Conservation (phyloP, 2,329 filamentous ascomycete genomes). For the Exophiala dermatitidis region DNA sequence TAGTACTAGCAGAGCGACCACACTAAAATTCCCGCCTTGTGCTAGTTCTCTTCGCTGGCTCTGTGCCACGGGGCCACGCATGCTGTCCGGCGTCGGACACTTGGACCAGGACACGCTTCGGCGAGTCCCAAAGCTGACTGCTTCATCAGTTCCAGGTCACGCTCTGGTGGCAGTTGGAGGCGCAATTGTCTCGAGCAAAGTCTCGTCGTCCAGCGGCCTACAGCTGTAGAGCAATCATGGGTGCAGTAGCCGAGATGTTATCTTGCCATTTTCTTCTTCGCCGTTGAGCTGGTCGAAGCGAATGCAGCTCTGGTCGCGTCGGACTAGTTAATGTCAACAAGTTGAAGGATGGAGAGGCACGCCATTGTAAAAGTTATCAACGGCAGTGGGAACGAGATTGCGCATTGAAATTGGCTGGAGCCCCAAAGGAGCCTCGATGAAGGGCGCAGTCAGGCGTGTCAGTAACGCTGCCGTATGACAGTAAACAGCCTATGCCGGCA, state of each 20-base stretch:
- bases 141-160: not conserved
- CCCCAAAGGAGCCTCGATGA: not conserved
- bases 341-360: slow-evolving; percentile 5
- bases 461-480: slow-evolving; percentile 10
- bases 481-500: slow-evolving; percentile 4
- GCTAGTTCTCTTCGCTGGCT: slow-evolving; percentile 2
- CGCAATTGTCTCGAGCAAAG: slow-evolving; percentile 13
- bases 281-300: not conserved
- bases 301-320: not conserved
- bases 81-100: not conserved
- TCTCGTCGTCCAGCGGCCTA: slow-evolving; percentile 2
- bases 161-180: slow-evolving; percentile 5
- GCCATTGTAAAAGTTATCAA: not conserved
- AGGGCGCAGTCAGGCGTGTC: slow-evolving; percentile 9
- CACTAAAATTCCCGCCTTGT: not conserved
- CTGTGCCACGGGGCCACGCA: slow-evolving; percentile 12
- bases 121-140: not conserved
- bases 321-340: not conserved
- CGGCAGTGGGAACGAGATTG: slow-evolving; percentile 14
- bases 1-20: no score
- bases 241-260: no score
- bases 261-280: no score
- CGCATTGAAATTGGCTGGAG: slow-evolving; percentile 14
- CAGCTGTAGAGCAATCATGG: no score
- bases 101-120: not conserved